Conservation (phyloP, 805 yeast species). For the Candida dajiaensis region DNA sequence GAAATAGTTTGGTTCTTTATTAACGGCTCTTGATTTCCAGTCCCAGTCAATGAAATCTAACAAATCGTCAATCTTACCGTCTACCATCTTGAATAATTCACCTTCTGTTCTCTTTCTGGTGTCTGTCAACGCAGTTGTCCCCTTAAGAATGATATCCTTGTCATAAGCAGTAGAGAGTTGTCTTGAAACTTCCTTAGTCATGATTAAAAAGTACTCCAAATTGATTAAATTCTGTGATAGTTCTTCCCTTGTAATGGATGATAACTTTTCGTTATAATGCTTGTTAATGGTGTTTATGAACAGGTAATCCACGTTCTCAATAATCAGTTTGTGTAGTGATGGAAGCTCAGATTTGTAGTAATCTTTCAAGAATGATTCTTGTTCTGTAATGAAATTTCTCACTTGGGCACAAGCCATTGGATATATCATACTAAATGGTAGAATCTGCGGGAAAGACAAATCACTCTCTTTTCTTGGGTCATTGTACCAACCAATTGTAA, state of each 20-base stretch:
- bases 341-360: conserved; percentile 59
- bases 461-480: conserved; percentile 38
- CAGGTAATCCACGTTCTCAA: conserved; percentile 60
- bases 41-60: conserved; percentile 82
- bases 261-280: conserved; percentile 53
- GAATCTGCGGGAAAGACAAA: conserved; percentile 45
- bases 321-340: conserved; percentile 53
- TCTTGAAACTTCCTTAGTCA: conserved; percentile 57
- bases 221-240: conserved; percentile 85
- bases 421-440: conserved; percentile 87
- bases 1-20: conserved; percentile 62
- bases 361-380: conserved; percentile 59
- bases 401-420: conserved; percentile 80
- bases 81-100: conserved; percentile 76
- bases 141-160: conserved; percentile 38
- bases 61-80: conserved; percentile 70
- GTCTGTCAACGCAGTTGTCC: conserved; percentile 48
- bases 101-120: conserved; percentile 72
- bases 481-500: conserved; percentile 65
- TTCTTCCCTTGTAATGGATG: conserved; percentile 79
- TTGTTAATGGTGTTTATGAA: conserved; percentile 61
- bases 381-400: conserved; percentile 56
- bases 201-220: conserved; percentile 76
- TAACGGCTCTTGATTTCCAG: conserved; percentile 55
- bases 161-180: conserved; percentile 30